These are phyloP conservation scores for Picea mariana DNA, from an alignment of 83 land plant species.

Conservation along the genomic window DNA sequence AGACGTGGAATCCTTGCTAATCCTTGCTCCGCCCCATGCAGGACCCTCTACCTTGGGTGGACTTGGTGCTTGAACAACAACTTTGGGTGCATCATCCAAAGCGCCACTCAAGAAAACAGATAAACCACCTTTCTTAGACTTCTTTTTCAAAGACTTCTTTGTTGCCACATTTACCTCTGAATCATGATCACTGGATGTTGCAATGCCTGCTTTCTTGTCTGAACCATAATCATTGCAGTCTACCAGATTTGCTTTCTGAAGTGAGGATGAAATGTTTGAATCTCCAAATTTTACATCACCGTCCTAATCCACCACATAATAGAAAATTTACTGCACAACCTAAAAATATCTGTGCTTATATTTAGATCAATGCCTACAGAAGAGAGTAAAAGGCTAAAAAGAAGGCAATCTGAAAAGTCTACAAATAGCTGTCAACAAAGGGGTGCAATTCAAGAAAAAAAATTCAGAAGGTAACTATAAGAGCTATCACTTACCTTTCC, in stretches of 20 bases:
- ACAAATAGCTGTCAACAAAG: neutral
- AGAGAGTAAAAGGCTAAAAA: neutral
- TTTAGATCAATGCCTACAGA: neutral
- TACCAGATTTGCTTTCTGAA: constrained; percentile 9
- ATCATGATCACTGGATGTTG: neutral
- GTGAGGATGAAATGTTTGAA: neutral
- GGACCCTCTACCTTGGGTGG: constrained; percentile 84
- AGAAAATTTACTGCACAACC: constrained; percentile 4
- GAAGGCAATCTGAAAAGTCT: neutral
- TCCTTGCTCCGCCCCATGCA: constrained; percentile 93
- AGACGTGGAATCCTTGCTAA: constrained; percentile 57
- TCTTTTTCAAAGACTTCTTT: constrained; percentile 50
- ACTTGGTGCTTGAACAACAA: constrained; percentile 42
- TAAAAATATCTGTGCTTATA: neutral
- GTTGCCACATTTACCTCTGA: neutral
- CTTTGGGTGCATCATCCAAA: constrained; percentile 67
- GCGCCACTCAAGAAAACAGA: constrained; percentile 96
- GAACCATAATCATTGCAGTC: neutral
- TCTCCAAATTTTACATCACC: neutral
- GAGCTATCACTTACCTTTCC: constrained; percentile 1
- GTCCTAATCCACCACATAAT: constrained; percentile 6
- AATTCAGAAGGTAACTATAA: neutral
- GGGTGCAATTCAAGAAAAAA: neutral
- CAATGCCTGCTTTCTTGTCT: neutral
- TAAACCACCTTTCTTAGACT: constrained; percentile 90